These are phyloP conservation scores for Periconia sp. DNA, from an alignment of 2,329 filamentous ascomycete species.

Conservation along the genomic window DNA sequence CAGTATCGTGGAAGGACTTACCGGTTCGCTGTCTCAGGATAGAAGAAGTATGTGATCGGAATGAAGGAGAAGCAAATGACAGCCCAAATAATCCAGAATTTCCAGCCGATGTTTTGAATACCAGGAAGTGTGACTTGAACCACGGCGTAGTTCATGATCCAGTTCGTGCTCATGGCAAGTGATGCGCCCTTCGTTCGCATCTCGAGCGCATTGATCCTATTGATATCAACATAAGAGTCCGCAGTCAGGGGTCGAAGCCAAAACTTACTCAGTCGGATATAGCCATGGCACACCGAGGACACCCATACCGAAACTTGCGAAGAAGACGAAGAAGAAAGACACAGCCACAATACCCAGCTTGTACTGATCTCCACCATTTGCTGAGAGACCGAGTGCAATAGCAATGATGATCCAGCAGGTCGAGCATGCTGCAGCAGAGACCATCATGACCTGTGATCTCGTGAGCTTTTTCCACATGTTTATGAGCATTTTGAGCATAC, in stretches of 20 bases:
- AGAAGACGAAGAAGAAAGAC: constrained; percentile 50
- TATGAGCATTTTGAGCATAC: constrained; percentile 4
- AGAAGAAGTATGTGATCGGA: constrained; percentile 58
- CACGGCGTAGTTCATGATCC: constrained; percentile 42
- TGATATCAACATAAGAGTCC: constrained; percentile 9
- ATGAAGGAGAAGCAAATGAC: constrained; percentile 61
- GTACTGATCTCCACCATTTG: constrained; percentile 50
- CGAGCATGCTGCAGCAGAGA: constrained; percentile 54
- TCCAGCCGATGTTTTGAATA: constrained; percentile 55
- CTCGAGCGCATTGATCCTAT: constrained; percentile 40
- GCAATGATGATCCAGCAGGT: constrained; percentile 58
- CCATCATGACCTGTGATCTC: constrained; percentile 51
- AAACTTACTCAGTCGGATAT: constrained; percentile 37
- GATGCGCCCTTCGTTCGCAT: constrained; percentile 45
- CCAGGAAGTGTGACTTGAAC: constrained; percentile 42
- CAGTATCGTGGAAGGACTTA: background rate
- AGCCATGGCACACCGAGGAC: constrained; percentile 44
- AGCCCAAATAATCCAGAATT: constrained; percentile 62
- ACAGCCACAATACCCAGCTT: constrained; percentile 56
- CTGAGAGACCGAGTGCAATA: constrained; percentile 49
- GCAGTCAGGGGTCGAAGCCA: too few species aligned
- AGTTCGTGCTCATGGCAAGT: constrained; percentile 40
- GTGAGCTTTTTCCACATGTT: constrained; percentile 8
- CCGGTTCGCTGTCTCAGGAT: constrained; percentile 58
- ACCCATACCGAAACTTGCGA: constrained; percentile 44